Conservation (phyloP, 495 filamentous ascomycete species). For the Rhypophila decipiens region DNA sequence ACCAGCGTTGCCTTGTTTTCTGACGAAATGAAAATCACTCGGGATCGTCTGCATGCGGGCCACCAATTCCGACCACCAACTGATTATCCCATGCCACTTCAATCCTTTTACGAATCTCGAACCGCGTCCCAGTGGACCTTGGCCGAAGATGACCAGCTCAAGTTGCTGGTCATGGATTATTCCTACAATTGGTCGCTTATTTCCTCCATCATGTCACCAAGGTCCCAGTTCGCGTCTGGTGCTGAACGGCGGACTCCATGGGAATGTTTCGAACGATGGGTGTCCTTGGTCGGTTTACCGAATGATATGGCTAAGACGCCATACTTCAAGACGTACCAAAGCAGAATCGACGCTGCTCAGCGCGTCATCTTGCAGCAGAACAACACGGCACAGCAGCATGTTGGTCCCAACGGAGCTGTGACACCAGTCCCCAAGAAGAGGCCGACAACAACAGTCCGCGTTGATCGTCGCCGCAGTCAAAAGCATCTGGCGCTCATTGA, state of each 20-base stretch:
- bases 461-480: slow-evolving; percentile 78
- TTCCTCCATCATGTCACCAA: slow-evolving; percentile 65
- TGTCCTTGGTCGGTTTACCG: slow-evolving; percentile 79
- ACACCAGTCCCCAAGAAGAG: slow-evolving; percentile 52
- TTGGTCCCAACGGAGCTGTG: slow-evolving; percentile 50
- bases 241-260: slow-evolving; percentile 90
- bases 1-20: slow-evolving; percentile 79
- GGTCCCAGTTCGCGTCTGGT: slow-evolving; percentile 70
- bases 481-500: slow-evolving; percentile 84
- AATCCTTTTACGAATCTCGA: slow-evolving; percentile 80
- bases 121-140: slow-evolving; percentile 84
- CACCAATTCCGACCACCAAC: slow-evolving; percentile 91
- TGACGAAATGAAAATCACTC: slow-evolving; percentile 81
- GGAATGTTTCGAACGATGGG: slow-evolving; percentile 98
- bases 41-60: slow-evolving; percentile 84
- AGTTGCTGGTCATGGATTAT: slow-evolving; percentile 78
- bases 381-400: slow-evolving; percentile 48
- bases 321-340: slow-evolving; percentile 83
- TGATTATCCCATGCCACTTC: slow-evolving; percentile 80
- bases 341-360: slow-evolving; percentile 72
- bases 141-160: slow-evolving; percentile 83
- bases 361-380: slow-evolving; percentile 54
- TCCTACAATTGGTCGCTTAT: slow-evolving; percentile 97
- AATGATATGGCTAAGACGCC: slow-evolving; percentile 87
- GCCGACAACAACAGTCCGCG: slow-evolving; percentile 64